Base-by-base conservation (phyloP, 2,329 filamentous ascomycete species). In the Diaporthe eres region DNA sequence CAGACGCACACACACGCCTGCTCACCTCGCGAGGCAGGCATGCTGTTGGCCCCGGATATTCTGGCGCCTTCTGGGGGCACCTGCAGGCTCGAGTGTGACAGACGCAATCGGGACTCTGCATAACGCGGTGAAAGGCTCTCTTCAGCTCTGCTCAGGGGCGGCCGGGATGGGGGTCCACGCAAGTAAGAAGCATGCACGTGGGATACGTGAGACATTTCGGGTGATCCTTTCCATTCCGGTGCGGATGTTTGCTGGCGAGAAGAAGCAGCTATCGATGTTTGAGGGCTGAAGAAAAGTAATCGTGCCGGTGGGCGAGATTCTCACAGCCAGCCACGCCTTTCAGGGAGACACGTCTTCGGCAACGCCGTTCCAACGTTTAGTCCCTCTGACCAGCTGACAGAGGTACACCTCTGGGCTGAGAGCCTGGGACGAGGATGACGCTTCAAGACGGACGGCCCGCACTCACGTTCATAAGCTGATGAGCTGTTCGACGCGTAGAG, bases 171-270 rank as follows among this genome's bases (percentile, higher is more conserved):
- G 67, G 67, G 31, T 31, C 53, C 58, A 47, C 49, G 34, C 34
- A 55, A 70, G 49, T 55, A n/a, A 39, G 65, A 70, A 70, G 65
- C 31, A 70, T 70, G 49, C 65, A 70, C 47, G 65, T 70, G 65
- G 49, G 49, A 42, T 28, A 28, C 47, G 71, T 73, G 71, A 73
- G 71, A 73, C 71, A 73, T 53, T 55, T 73, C 71, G 71, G 71
- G 58, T 34, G 47, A 63, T 47, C 42, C 58, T 65, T 47, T 61
- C 58, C 58, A 73, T 73, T 25, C 25, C 47, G 61, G 71, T 57
- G 65, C 17, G 42, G 19, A 55, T 73, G 71, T 42, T 65, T 49
- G 47, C 71, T 65, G 58, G 17, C 25, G 37, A 44, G 34, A 42
- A 65, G 57, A 65, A 65, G 71, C 55, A 65, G n/a, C 12, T 31